Evolutionary conservation across 2,329 filamentous ascomycete species (phyloP).

Genomic region (Plectosphaerella sp.): DNA sequence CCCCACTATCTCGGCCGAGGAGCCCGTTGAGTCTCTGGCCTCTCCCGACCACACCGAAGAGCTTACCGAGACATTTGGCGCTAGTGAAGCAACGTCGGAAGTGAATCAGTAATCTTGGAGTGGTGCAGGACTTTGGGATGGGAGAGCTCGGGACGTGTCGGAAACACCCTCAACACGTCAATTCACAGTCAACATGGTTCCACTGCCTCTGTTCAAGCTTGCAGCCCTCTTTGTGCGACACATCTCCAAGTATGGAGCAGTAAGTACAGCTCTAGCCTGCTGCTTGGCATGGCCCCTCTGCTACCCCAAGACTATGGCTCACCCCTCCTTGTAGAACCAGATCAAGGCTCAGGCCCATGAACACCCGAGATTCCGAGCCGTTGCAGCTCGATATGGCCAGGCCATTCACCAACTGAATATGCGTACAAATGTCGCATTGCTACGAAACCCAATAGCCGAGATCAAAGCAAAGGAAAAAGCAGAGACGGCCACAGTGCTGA

Average conservation of each 20-base stretch:
- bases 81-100: not conserved
- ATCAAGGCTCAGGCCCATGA: constrained; percentile 65
- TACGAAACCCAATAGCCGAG: constrained; percentile 55
- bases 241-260: constrained; percentile 65
- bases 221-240: constrained; percentile 60
- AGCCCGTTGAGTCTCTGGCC: not conserved
- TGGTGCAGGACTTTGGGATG: too few species aligned
- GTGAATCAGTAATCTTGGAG: not conserved
- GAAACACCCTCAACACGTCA: not conserved
- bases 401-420: constrained; percentile 64
- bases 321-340: constrained; percentile 44
- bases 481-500: constrained; percentile 61
- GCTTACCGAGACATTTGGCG: not conserved
- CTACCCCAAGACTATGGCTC: not conserved
- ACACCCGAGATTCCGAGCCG: constrained; percentile 54
- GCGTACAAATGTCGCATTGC: constrained; percentile 54
- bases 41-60: not conserved
- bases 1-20: not conserved
- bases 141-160: not conserved
- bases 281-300: not conserved
- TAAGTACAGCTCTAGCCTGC: constrained; percentile 31
- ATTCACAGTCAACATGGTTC: constrained; percentile 46
- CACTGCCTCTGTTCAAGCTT: constrained; percentile 64
- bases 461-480: constrained; percentile 57
- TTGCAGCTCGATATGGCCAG: constrained; percentile 60